Evolutionary conservation across 352 stramenopile species (phyloP).

Genomic region (Phytophthora idaei): DNA sequence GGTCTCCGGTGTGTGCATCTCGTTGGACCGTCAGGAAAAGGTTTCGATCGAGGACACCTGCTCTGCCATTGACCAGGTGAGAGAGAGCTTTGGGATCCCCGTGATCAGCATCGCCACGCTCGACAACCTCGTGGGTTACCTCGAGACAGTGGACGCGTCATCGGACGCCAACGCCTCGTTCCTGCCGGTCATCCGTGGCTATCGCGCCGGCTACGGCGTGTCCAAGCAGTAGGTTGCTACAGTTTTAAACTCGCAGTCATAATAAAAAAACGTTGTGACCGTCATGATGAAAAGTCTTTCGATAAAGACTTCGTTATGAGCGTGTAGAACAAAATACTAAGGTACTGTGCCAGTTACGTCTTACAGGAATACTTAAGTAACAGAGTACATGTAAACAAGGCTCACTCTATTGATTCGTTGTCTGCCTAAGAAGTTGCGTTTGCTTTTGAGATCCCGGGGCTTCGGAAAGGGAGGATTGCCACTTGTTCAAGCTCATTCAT

Average conservation of each 20-base stretch:
- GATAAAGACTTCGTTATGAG: too few species aligned
- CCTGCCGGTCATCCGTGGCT: constrained; percentile 72
- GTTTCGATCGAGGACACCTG: constrained; percentile 91
- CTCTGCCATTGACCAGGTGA: constrained; percentile 94
- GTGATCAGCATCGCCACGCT: constrained; percentile 96
- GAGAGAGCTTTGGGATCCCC: constrained; percentile 89
- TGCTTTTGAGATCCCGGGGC: too few species aligned
- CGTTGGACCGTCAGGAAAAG: constrained; percentile 98
- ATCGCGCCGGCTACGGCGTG: constrained; percentile 80
- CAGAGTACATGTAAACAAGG: too few species aligned
- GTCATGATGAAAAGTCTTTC: not conserved
- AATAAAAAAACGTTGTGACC: constrained; percentile 12
- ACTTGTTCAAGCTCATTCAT: too few species aligned
- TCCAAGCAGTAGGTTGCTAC: constrained; percentile 35
- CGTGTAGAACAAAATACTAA: too few species aligned
- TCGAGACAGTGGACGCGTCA: constrained; percentile 59
- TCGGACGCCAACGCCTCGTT: constrained; percentile 66
- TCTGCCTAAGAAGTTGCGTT: not conserved
- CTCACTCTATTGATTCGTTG: too few species aligned
- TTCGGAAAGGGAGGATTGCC: too few species aligned
- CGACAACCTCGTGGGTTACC: constrained; percentile 92
- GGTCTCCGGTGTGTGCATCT: constrained; percentile 97
- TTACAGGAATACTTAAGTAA: too few species aligned
- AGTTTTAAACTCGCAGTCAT: constrained; percentile 11
- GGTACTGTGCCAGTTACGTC: too few species aligned